phyloP scores from a whole-genome alignment of 176 grass and related monocot species.

The Aegilops tauschii region DNA sequence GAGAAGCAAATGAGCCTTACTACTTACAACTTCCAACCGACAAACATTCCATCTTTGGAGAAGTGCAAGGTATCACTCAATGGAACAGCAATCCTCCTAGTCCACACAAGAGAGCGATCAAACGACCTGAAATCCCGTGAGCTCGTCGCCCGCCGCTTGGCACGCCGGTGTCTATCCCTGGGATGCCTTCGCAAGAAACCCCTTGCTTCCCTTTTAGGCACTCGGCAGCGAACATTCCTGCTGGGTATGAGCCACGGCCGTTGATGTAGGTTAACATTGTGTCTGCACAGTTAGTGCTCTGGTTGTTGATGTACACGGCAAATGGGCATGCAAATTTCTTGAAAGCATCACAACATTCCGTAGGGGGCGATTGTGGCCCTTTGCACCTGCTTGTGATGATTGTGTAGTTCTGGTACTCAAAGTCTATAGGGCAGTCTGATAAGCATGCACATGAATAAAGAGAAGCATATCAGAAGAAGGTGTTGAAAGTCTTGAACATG shows the following conservation, averaged over 20 bases:
- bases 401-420: conserved; percentile 64
- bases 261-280: conserved; percentile 75
- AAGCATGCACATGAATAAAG: not conserved
- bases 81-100: no score
- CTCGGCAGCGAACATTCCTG: conserved; percentile 46
- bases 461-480: no score
- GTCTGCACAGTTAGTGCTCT: conserved; percentile 36
- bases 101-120: no score
- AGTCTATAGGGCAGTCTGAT: conserved; percentile 50
- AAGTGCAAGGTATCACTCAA: no score
- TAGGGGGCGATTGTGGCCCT: conserved; percentile 41
- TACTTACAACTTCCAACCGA: no score
- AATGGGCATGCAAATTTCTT: conserved; percentile 65
- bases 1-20: no score
- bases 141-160: not conserved
- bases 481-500: no score
- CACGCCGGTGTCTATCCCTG: not conserved
- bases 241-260: conserved; percentile 52
- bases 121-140: not conserved
- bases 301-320: conserved; percentile 32
- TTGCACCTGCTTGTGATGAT: conserved; percentile 65
- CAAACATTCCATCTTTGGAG: no score
- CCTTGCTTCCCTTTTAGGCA: conserved; percentile 31
- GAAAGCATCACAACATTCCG: conserved; percentile 46
- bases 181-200: conserved; percentile 24